Evolutionary conservation across 176 grass and related monocot species (phyloP).

Genomic region (Panicum miliaceum): DNA sequence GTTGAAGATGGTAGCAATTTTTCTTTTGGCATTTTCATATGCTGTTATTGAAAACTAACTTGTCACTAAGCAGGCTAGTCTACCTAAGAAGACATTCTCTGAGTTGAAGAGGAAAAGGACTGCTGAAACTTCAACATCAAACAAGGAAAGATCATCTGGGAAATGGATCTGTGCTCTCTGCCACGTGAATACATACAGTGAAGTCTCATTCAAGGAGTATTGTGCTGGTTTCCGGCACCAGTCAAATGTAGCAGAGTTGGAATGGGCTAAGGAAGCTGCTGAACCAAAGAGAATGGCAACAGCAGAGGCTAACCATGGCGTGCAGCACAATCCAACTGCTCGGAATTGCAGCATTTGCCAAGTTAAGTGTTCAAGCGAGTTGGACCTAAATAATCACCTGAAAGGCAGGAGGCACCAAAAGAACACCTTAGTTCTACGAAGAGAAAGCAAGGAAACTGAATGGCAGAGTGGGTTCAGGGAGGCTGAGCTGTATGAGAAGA

Average conservation of each 20-base stretch:
- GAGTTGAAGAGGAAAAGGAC: constrained; percentile 46
- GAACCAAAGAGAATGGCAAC: not conserved
- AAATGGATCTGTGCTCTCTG: constrained; percentile 4
- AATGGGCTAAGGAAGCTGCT: not conserved
- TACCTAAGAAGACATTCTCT: constrained; percentile 11
- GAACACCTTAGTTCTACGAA: not conserved
- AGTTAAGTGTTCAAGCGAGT: constrained; percentile 15
- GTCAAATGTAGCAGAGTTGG: constrained; percentile 6
- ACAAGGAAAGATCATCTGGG: not conserved
- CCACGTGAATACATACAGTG: constrained; percentile 11
- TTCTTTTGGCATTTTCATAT: not conserved
- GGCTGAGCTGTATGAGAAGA: constrained; percentile 1
- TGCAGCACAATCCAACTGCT: not conserved
- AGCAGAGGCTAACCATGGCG: not conserved
- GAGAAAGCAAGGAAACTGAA: not conserved
- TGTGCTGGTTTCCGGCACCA: not conserved
- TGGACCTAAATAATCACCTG: constrained; percentile 26
- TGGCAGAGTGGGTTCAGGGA: not conserved
- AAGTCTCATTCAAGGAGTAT: not conserved
- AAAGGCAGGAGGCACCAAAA: constrained; percentile 42
- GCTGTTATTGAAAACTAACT: constrained; percentile 8
- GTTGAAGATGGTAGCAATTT: not conserved
- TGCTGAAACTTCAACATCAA: constrained; percentile 10
- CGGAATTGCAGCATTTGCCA: constrained; percentile 40
- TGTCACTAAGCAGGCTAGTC: constrained; percentile 27